Evolutionary conservation across 176 grass and related monocot species (phyloP).

Genomic region (Thalia dealbata): DNA sequence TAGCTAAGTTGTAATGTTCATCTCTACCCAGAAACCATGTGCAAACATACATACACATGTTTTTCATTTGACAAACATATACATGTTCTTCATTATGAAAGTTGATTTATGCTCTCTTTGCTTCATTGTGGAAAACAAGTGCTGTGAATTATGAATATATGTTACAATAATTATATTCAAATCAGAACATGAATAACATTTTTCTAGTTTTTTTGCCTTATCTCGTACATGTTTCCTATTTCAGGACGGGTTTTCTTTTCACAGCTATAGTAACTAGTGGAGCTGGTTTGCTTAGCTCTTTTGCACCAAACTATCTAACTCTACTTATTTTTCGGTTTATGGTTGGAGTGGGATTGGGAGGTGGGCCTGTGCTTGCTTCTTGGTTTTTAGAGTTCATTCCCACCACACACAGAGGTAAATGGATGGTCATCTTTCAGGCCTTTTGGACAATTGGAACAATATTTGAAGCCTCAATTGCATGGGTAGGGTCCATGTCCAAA

Average conservation of each 20-base stretch:
- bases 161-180: background rate
- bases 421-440: constrained; percentile 86
- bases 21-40: background rate
- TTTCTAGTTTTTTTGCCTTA: background rate
- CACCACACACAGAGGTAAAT: constrained; percentile 76
- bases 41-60: background rate
- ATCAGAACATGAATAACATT: background rate
- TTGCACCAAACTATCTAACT: constrained; percentile 70
- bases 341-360: constrained; percentile 86
- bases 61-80: no score
- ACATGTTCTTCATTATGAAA: background rate
- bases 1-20: background rate
- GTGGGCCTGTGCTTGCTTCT: constrained; percentile 83
- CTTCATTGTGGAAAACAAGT: background rate
- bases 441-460: constrained; percentile 98
- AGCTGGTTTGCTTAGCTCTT: constrained; percentile 67
- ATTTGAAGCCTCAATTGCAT: constrained; percentile 91
- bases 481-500: constrained; percentile 39
- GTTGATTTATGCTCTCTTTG: background rate
- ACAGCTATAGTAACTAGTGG: constrained; percentile 77
- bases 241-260: constrained; percentile 89
- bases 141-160: background rate
- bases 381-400: constrained; percentile 99
- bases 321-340: constrained; percentile 69
- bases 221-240: constrained; percentile 25